Base-by-base conservation (phyloP, 2,329 filamentous ascomycete species). In the Colletotrichum falcatum region DNA sequence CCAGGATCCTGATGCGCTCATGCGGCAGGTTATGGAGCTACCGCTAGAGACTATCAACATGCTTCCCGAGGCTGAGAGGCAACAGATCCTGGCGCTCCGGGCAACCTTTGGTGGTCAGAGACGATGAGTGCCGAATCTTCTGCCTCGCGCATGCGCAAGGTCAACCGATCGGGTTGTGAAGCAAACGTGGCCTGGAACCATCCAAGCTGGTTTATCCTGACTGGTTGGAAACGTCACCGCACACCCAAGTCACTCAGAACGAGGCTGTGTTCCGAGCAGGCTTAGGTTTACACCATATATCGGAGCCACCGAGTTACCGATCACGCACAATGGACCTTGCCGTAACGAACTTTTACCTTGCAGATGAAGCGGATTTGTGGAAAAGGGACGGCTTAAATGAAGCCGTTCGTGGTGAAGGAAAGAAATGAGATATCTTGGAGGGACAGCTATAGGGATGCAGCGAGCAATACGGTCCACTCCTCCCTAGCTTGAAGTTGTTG, bases 21-120 rank as follows among this genome's bases (percentile, higher is more conserved):
- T 97, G 79, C 89, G 92, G 73, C 92, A 94, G 75, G 92, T 98
- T 58, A 86, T 98, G 83, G 89, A 88, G 64, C 90, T 98, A 83
- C 89, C 94, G 2, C 92, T 93, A 76, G 87, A 93, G 69, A 89
- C 93, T 66, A 94, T 98, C 75, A 92, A 95, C 78, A 88, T 90
- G 77, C 83, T 98, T 59, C 90, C 92, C 7, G 92, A 94, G 46
- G 88, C 89, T 26, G 91, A 96, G 77, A 87, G 92, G 64, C 88
- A 89, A 71, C 94, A 98, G 80, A 91, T 98, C 65, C 87, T 97
- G 83, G 86, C 91, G 46, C 83, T 98, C 66, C 87, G 94, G 65
- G 90, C 91, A 73, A 86, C 88, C 65, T 86, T 93, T 75, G 84
- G 84, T 70, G 77, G 75, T 20, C 82, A 83, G 70, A 78, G 80